Base-by-base conservation (phyloP, 768 basidiomycete genomes). In the Crepidotus variabilis region DNA sequence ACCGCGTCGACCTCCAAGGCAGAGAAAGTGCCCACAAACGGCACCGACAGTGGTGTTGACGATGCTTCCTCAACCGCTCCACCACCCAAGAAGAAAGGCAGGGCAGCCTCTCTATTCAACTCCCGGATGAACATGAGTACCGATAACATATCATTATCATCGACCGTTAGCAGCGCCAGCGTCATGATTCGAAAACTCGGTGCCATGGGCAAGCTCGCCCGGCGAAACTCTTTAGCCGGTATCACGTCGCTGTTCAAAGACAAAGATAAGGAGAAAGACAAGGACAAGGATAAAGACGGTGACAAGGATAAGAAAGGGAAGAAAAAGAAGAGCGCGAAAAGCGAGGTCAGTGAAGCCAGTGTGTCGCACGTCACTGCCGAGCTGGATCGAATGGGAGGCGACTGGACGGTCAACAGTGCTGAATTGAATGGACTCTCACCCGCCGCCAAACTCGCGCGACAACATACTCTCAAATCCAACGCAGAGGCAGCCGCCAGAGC, bases 181-280 rank as follows among this genome's bases (percentile, higher is more conserved):
- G 89, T 98, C 69, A 96, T 98, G 83, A 95, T 97, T 64, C 84
- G 95, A 61, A 98, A 97, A 75, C 85, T 98, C 48, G 91, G 95
- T 2, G 86, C 86, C 36, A 87, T 97, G 73, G 92, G 92, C 32
- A 92, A 90, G 71, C 80, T 97, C 14, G 92, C 93, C 8, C 75
- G 94, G 51, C 79, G 94, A 46, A 96, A 95, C 67, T 93, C 91
- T 35, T 73, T 98, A 39, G 88, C 90, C 52, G 90, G 93, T 24
- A 94, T 98, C 68, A 93, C 94, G 18, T 91, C 89, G 50, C 75
- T 98, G 56, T 97, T 98, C 81, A 96, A 95, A 72, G 92, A 94
- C 68, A 92, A 85, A 65, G 85, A 81, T 59, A 79, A 77, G 60
- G 65, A 62, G 14, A 57, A 61, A 28, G 58, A 63, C 45, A 28